These are phyloP conservation scores for Trametes cinnabarina DNA, from an alignment of 768 basidiomycete genomes.

Conservation along the genomic window DNA sequence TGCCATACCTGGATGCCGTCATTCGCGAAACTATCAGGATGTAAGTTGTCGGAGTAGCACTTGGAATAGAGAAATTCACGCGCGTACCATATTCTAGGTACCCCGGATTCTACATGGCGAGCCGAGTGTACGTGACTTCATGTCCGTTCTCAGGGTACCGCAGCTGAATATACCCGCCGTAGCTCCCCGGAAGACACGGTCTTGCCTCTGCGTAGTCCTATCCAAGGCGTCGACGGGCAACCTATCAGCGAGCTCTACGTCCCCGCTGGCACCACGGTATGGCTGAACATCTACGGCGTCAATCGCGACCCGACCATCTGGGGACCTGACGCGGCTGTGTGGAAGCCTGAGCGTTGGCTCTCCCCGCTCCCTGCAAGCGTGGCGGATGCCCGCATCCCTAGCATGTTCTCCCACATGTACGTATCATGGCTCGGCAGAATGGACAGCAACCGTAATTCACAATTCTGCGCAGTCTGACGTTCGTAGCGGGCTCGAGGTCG, in stretches of 20 bases:
- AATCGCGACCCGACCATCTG: conserved; percentile 7
- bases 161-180: too few species aligned
- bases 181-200: conserved; percentile 7
- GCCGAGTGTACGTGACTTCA: not conserved
- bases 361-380: conserved; percentile 1
- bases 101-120: conserved; percentile 1
- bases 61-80: not conserved
- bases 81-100: not conserved
- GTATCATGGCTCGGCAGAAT: not conserved
- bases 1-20: conserved; percentile 12
- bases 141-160: not conserved
- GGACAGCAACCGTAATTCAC: too few species aligned
- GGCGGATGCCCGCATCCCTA: conserved; percentile 6
- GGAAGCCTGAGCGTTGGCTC: conserved; percentile 16
- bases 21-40: conserved; percentile 9
- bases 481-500: not conserved
- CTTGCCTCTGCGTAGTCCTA: conserved; percentile 3
- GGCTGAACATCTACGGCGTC: not conserved
- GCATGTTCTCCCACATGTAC: conserved; percentile 5
- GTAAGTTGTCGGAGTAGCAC: not conserved
- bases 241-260: conserved; percentile 1
- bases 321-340: conserved; percentile 10
- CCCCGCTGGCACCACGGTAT: not conserved
- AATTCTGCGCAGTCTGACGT: conserved; percentile 2
- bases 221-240: not conserved